Evolutionary conservation across 345 rosid species (phyloP), one percentile per base, ranked within the genome.

Genomic region (Boechera stricta): DNA sequence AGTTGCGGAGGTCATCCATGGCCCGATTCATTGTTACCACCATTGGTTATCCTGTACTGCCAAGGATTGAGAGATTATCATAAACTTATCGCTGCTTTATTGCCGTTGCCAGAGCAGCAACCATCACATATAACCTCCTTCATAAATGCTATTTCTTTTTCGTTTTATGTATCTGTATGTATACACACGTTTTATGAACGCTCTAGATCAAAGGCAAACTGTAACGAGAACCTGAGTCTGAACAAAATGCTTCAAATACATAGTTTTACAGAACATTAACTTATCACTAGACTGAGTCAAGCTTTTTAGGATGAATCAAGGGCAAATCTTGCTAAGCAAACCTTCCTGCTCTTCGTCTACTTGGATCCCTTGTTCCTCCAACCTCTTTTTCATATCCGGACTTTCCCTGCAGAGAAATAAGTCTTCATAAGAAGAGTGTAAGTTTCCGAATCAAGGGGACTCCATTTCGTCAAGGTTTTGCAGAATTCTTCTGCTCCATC

Each of bases 401-500:
- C 62, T 75, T 73, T 82, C 45, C 84, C 94, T 33, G 96, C 86
- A 64, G 90, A 85, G 38, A 75, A 5, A 62, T 90, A 86, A 13
- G 86, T 82, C 82, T 79, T 87, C 5, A 91, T 75, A 82, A 87
- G 82, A 74, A 56, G 67, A 52, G 2, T 48, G 69, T 78, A 84
- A 35, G 76, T 83, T 38, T 53, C 54, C 6, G 86, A 75, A 67
- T 79, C 79, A 6, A 83, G 72, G 56, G 81, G n/a, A 35, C 81
- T 64, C 13, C 74, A 64, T 33, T 61, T 72, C 82, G 76, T 83
- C 77, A 91, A 74, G 55, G 77, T 65, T 69, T 62, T 69, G 75
- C 77, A 86, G 63, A 88, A 84, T 53, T 67, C 83, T 80, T 89
- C 82, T 3, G 96, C 94, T 7, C 85, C 84, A 59, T 79, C 75